Base-by-base conservation (phyloP, 202 grass and related monocot species). In the Panicum hallii region DNA sequence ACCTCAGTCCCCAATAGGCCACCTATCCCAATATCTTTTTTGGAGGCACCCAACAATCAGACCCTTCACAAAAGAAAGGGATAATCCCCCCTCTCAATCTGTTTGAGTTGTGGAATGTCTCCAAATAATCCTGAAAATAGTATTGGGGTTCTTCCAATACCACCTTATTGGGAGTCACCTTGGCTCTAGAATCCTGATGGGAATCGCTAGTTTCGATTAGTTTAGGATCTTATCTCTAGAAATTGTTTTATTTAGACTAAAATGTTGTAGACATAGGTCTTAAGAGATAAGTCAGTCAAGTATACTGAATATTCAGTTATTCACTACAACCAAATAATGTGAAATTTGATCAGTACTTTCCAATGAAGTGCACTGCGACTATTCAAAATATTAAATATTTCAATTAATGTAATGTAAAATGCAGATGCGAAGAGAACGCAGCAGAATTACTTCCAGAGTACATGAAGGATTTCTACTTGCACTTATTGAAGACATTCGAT, bases 391-490 rank as follows among this genome's bases (percentile, higher is more conserved):
- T 14, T 3, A 26, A 44, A 42, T 77, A 38, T 17, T 60, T 15
- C 36, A 38, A 38, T 15, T 11, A 57, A 75, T 58, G 34, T 11
- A 67, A 10, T 54, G 17, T 22, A 66, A 80, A 87, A 13, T 75
- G 62, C 41, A 87, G 84, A 30, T 74, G 46, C 0, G 41, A 87
- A 11, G 48, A 81, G 43, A 40, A n/a, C 14, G 70, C 70, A 7
- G 2, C 5, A 40, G 58, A 46, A 8, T 17, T 58, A 7, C 84
- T 87, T 75, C 84, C 84, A 67, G 70, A 87, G 17, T 81, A 81
- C 69, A 75, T 67, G 84, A 75, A 75, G 26, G 41, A 47, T 28
- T 81, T 87, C 2, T 87, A 81, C 38, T 11, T 86, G n/a, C 56
- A 67, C 42, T 20, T 74, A 19, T 7, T 74, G 38, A 46, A 74